Evolutionary conservation across 345 rosid genomes (phyloP).

Genomic region (Pistacia atlantica): DNA sequence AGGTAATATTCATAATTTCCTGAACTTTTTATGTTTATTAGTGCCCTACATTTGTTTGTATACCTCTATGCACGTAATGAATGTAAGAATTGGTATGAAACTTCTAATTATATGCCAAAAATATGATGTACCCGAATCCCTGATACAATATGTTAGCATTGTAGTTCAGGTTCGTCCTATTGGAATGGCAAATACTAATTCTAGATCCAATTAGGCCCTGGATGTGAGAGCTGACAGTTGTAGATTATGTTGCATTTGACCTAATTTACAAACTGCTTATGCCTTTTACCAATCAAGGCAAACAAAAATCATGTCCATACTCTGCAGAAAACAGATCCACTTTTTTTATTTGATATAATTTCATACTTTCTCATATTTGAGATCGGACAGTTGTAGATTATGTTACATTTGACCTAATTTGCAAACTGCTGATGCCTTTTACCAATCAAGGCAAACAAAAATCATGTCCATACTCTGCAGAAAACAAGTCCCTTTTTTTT

Average conservation of each 20-base stretch:
- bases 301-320: background rate
- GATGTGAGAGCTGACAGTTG: background rate
- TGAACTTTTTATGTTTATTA: slow-evolving; percentile 14
- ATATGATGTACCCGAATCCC: background rate
- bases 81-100: background rate
- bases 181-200: background rate
- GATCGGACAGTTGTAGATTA: background rate
- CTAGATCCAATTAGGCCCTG: background rate
- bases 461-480: background rate
- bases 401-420: background rate
- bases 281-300: background rate
- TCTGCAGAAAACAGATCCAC: background rate
- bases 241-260: background rate
- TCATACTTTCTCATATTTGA: background rate
- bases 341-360: background rate
- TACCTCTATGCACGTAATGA: background rate
- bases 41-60: slow-evolving; percentile 11
- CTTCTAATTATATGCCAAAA: background rate
- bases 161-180: background rate
- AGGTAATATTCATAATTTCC: slow-evolving; percentile 46
- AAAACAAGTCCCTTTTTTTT: too few species aligned
- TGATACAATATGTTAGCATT: background rate
- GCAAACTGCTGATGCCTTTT: background rate
- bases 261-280: background rate
- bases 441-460: background rate